Base-by-base conservation (phyloP, 768 basidiomycete species). In the Lentinula sp. region DNA sequence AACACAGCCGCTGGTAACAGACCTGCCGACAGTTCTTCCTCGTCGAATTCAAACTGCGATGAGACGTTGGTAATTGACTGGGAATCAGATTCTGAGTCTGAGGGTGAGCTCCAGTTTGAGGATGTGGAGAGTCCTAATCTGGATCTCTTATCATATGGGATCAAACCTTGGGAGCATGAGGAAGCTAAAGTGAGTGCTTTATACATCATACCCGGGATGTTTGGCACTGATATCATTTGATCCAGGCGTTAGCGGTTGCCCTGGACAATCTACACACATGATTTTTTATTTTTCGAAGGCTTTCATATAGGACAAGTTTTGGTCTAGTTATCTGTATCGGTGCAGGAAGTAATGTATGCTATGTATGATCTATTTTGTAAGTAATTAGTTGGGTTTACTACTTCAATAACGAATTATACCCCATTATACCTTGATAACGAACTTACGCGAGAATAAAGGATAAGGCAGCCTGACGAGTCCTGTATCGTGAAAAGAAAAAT, bases 131-230 rank as follows among this genome's bases (percentile, higher is more conserved):
- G 60, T 43, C 13, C 73, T 72, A 5, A 74, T 76, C 61, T 71
- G 1, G 78, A 78, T 55, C 68, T 78, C 12, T 6, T 73, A 13
- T 68, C 57, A 33, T 71, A 78, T 2, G 77, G 76, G 0, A 73
- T 79, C 4, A 80, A 74, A 56, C 77, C 79, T 6, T 79, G 78
- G 76, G 78, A 80, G 28, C 32, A 43, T 15, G 76, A 77, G 4
- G 73, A 79, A 64, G 75, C 76, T 51, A 62, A 67, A 62, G 79
- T 79, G 62, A 28, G 77, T 68, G 16, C 2, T 3, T 28, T 28
- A 35, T 35, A 33, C 13, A 51, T 36, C 15, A 33, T 51, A n/a
- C 15, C 16, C 28, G 7, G 35, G 13, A 9, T 33, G 16, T 35
- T 20, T 6, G 23, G 7, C 23, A 48, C 16, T 35, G 15, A 51